phyloP scores from a whole-genome alignment of 2,329 filamentous ascomycete species.

The Sclerotinia nivalis region DNA sequence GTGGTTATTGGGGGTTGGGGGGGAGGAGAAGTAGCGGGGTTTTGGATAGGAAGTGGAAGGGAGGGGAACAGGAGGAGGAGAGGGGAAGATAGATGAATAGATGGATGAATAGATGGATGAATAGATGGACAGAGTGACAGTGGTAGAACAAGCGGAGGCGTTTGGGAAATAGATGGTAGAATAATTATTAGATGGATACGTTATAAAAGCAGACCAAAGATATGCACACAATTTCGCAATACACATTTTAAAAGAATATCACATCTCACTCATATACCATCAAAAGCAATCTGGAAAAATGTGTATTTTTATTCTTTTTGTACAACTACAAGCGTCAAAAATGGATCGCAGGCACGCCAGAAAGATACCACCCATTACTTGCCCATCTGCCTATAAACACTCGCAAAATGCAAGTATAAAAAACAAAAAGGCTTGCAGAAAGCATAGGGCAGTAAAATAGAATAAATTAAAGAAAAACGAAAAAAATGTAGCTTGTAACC shows the following conservation, averaged over 20 bases:
- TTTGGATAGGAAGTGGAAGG: neutral
- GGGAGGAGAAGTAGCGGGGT: conserved; percentile 4
- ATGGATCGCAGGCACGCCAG: neutral
- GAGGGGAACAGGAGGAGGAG: conserved; percentile 9
- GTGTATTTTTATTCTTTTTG: conserved; percentile 7
- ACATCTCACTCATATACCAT: neutral
- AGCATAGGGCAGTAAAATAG: conserved; percentile 4
- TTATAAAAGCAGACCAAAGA: neutral
- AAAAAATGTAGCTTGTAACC: conserved; percentile 12
- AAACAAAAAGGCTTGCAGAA: conserved; percentile 16
- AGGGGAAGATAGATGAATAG: neutral
- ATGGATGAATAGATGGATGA: neutral
- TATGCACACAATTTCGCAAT: neutral
- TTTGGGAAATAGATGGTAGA: conserved; percentile 8
- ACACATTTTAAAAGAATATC: neutral
- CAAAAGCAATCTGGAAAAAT: neutral
- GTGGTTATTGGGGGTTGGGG: conserved; percentile 29
- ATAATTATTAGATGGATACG: conserved; percentile 1
- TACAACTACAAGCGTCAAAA: conserved; percentile 1
- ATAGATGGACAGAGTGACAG: neutral
- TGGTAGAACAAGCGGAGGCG: neutral
- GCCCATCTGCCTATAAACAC: conserved; percentile 1
- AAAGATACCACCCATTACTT: neutral
- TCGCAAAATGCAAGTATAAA: conserved; percentile 11
- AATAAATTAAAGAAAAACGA: conserved; percentile 10